A percentile compares a stretch with the other conserved stretches of the same genome.
phyloP scores from a whole-genome alignment of 2,329 filamentous ascomycete species.

The Berkeleyomyces basicola region DNA sequence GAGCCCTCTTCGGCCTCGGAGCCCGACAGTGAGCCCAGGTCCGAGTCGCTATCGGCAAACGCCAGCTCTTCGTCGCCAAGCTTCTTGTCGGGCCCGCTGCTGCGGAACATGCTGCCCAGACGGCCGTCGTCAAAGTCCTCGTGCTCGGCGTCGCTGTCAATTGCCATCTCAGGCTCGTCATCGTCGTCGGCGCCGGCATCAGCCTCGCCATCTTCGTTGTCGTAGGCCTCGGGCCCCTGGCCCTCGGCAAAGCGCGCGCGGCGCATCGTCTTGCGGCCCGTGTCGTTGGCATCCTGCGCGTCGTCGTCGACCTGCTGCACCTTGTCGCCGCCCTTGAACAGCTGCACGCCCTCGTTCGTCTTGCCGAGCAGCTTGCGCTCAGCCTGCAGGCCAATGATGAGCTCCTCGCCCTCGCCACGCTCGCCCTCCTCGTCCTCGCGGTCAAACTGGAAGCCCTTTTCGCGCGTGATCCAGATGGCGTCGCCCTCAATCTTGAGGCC shows the following conservation, averaged over 20 bases:
- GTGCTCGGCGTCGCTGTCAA: slow-evolving; percentile 33
- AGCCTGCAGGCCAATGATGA: slow-evolving; percentile 77
- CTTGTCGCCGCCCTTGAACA: slow-evolving; percentile 65
- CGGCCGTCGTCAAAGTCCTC: slow-evolving; percentile 42
- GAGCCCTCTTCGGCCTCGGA: slow-evolving; percentile 31
- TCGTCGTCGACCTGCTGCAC: slow-evolving; percentile 35
- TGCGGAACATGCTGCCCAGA: slow-evolving; percentile 43
- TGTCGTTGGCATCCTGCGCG: slow-evolving; percentile 29
- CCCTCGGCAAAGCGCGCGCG: slow-evolving; percentile 40
- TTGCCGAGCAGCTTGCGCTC: slow-evolving; percentile 70
- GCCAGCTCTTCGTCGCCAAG: slow-evolving; percentile 48
- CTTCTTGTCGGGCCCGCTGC: slow-evolving; percentile 28
- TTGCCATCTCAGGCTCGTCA: slow-evolving; percentile 25
- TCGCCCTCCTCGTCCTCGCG: slow-evolving; percentile 51
- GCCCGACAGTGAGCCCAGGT: slow-evolving; percentile 70
- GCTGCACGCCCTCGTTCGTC: slow-evolving; percentile 62
- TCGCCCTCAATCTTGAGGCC: slow-evolving; percentile 94
- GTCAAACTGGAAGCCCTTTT: slow-evolving; percentile 61
- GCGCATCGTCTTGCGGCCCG: slow-evolving; percentile 42
- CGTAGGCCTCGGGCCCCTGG: slow-evolving; percentile 43
- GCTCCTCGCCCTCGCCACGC: slow-evolving; percentile 82
- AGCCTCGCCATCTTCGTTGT: slow-evolving; percentile 26
- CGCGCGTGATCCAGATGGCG: slow-evolving; percentile 71
- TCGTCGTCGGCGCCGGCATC: slow-evolving; percentile 28
- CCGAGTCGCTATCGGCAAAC: slow-evolving; percentile 94